Percentiles rank a stretch among this genome's conserved stretches.
phyloP scores from a whole-genome alignment of 805 yeast species.

The Saccharomycopsis olivae region DNA sequence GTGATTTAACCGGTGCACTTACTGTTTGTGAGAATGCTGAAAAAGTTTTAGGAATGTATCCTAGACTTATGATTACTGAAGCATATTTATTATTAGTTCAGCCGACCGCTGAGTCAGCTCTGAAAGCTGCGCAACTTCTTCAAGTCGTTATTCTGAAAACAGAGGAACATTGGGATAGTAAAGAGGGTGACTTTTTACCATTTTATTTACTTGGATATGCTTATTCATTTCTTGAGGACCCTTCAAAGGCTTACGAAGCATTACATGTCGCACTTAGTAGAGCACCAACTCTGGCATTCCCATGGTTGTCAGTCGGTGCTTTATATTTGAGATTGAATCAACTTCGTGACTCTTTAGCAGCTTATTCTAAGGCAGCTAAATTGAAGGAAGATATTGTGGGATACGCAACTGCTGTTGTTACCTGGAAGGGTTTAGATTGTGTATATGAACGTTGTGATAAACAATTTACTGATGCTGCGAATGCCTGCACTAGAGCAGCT shows the following conservation, averaged over 20 bases:
- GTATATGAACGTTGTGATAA: constrained; percentile 56
- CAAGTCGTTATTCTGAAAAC: constrained; percentile 23
- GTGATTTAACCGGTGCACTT: constrained; percentile 39
- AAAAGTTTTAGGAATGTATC: constrained; percentile 32
- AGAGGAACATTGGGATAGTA: constrained; percentile 20
- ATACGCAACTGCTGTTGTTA: constrained; percentile 36
- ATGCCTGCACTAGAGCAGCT: constrained; percentile 45
- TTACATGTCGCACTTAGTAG: constrained; percentile 44
- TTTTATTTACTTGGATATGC: constrained; percentile 47
- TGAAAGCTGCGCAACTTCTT: constrained; percentile 29
- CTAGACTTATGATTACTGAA: constrained; percentile 36
- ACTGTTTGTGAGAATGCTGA: constrained; percentile 40
- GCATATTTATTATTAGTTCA: constrained; percentile 37
- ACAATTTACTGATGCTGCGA: constrained; percentile 48
- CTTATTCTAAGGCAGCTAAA: constrained; percentile 55
- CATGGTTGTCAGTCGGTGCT: constrained; percentile 60
- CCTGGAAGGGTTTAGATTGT: constrained; percentile 56
- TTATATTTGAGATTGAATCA: constrained; percentile 49
- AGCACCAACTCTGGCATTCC: constrained; percentile 43
- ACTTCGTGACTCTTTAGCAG: constrained; percentile 54
- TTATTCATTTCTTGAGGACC: constrained; percentile 34
- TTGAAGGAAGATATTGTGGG: constrained; percentile 38
- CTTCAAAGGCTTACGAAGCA: constrained; percentile 43
- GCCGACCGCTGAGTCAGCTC: constrained; percentile 25
- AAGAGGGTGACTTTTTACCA: constrained; percentile 42